Conservation (phyloP, 192 early-diverging fungal genomes). For the Geranomyces variabilis region DNA sequence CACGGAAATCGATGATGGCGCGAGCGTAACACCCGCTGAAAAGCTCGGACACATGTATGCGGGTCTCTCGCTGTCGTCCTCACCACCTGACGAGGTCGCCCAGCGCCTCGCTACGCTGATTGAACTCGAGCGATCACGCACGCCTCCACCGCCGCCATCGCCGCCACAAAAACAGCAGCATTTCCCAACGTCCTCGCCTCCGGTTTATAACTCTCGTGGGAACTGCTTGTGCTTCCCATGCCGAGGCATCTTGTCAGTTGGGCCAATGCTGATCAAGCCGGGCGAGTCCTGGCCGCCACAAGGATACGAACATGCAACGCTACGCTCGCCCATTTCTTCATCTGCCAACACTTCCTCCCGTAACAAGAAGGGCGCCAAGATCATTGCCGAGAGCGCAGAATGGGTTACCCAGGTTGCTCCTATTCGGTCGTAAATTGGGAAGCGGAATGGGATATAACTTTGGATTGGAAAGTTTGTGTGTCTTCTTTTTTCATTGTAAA, state of each 20-base stretch:
- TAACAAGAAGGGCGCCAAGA: background rate
- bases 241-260: constrained; percentile 17
- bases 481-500: too few species aligned
- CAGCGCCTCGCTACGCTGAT: background rate
- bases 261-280: constrained; percentile 4
- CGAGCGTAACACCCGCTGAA: background rate
- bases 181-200: background rate
- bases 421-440: too few species aligned
- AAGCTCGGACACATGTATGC: background rate
- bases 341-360: background rate
- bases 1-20: background rate
- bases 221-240: constrained; percentile 13
- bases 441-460: too few species aligned
- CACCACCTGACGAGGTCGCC: background rate
- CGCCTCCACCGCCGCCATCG: background rate
- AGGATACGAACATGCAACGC: background rate
- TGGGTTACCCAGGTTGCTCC: background rate
- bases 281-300: background rate
- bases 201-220: background rate
- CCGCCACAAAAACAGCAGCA: background rate
- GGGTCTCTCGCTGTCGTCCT: background rate
- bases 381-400: constrained; percentile 1
- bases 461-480: too few species aligned
- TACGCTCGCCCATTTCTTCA: background rate
- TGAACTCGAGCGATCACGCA: background rate